phyloP scores from a whole-genome alignment of 1,139 yeast species.

The Nadsonia starkeyi-henricii region DNA sequence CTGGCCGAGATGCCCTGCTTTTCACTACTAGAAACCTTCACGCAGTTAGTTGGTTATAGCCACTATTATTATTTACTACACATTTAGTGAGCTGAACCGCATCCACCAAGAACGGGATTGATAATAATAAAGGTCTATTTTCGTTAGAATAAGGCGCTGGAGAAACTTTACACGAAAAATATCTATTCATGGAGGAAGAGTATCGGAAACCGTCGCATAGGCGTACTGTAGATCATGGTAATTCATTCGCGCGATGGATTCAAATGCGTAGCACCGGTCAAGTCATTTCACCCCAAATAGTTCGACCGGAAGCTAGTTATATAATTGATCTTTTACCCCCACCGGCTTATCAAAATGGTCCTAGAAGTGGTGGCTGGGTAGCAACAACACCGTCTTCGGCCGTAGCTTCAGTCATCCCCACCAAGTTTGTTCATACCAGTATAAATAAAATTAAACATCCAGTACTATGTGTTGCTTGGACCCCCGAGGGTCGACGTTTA shows the following conservation, averaged over 20 bases:
- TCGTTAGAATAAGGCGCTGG: too few relatives aligned
- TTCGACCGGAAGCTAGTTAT: constrained; percentile 69
- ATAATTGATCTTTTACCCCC: constrained; percentile 65
- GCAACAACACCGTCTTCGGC: constrained; percentile 34
- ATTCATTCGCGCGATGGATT: constrained; percentile 63
- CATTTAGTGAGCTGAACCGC: too few relatives aligned
- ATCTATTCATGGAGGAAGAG: constrained; percentile 13
- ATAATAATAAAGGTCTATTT: too few relatives aligned
- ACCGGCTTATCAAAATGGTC: constrained; percentile 36
- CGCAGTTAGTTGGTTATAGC: neutral
- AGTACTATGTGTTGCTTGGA: constrained; percentile 84
- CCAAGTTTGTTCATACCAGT: constrained; percentile 81
- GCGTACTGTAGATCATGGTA: constrained; percentile 81
- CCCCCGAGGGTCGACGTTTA: constrained; percentile 88
- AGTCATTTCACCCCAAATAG: constrained; percentile 32
- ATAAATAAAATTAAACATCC: constrained; percentile 88
- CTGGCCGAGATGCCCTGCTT: constrained; percentile 1
- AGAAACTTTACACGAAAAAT: neutral
- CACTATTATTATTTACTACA: too few relatives aligned
- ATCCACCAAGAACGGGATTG: too few relatives aligned
- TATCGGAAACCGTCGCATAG: constrained; percentile 43
- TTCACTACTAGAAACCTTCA: neutral
- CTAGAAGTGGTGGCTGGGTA: constrained; percentile 39
- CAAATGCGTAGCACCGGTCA: constrained; percentile 36
- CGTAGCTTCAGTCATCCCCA: constrained; percentile 39